These are phyloP conservation scores for Pythium guiyangense DNA, from an alignment of 352 stramenopile species.

Conservation along the genomic window DNA sequence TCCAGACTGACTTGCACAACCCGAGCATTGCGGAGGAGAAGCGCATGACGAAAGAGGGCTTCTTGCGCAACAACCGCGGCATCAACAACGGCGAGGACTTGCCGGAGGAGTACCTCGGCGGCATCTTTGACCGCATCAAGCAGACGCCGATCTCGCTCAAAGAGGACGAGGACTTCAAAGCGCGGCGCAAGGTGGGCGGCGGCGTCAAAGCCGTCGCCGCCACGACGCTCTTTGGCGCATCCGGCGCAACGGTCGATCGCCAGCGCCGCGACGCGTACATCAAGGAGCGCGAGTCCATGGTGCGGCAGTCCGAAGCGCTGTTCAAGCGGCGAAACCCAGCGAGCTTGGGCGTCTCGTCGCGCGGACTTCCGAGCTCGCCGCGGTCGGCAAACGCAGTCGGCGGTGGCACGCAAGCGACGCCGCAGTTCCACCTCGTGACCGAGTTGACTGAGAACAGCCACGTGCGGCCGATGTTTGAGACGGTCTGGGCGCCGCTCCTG, in stretches of 20 bases:
- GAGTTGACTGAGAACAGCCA: conserved; percentile 68
- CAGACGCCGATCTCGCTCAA: conserved; percentile 95
- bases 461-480: conserved; percentile 98
- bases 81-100: conserved; percentile 97
- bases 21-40: conserved; percentile 95
- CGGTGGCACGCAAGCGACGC: conserved; percentile 15
- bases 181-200: conserved; percentile 18
- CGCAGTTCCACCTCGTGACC: conserved; percentile 63
- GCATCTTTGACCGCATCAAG: conserved; percentile 97
- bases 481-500: conserved; percentile 96
- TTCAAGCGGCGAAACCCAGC: conserved; percentile 63
- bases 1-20: conserved; percentile 97
- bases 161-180: conserved; percentile 90
- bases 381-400: conserved; percentile 9
- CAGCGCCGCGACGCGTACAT: conserved; percentile 80
- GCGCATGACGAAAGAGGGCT: conserved; percentile 97
- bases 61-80: conserved; percentile 96
- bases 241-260: conserved; percentile 46
- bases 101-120: conserved; percentile 88
- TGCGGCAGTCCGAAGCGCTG: conserved; percentile 68
- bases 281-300: conserved; percentile 81
- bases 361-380: conserved; percentile 15
- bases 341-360: conserved; percentile 17
- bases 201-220: conserved; percentile 24
- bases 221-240: conserved; percentile 60